A percentile compares a stretch with the other conserved stretches of the same genome.
Evolutionary conservation across 495 filamentous ascomycete species (phyloP).

Genomic region (Podospora sp.): DNA sequence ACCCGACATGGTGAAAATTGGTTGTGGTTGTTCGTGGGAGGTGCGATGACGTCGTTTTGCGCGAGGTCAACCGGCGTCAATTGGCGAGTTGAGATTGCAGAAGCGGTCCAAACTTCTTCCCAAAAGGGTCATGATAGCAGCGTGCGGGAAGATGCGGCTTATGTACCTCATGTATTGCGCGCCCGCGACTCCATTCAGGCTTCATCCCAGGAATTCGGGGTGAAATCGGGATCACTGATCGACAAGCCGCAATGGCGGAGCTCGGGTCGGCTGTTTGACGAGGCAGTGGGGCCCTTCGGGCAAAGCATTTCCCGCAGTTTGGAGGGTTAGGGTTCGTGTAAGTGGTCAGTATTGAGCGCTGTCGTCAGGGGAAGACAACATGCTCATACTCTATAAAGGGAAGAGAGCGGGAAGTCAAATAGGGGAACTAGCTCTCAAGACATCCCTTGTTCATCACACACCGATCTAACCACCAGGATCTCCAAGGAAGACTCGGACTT

Average conservation of each 20-base stretch:
- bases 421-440: no score
- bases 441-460: no score
- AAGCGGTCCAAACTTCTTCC: background rate
- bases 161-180: background rate
- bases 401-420: no score
- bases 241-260: constrained; percentile 18
- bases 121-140: background rate
- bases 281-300: constrained; percentile 25
- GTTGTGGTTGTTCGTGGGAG: background rate
- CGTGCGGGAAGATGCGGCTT: background rate
- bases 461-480: no score
- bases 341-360: background rate
- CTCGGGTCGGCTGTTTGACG: constrained; percentile 30
- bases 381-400: no score
- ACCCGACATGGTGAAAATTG: constrained; percentile 50
- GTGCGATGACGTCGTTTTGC: background rate
- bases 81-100: background rate
- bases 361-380: no score
- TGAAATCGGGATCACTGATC: background rate
- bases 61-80: background rate
- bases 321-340: constrained; percentile 6
- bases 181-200: background rate
- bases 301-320: constrained; percentile 30
- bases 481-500: no score
- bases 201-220: background rate